phyloP scores from a whole-genome alignment of 768 basidiomycete species.

The Auriscalpium vulgare region DNA sequence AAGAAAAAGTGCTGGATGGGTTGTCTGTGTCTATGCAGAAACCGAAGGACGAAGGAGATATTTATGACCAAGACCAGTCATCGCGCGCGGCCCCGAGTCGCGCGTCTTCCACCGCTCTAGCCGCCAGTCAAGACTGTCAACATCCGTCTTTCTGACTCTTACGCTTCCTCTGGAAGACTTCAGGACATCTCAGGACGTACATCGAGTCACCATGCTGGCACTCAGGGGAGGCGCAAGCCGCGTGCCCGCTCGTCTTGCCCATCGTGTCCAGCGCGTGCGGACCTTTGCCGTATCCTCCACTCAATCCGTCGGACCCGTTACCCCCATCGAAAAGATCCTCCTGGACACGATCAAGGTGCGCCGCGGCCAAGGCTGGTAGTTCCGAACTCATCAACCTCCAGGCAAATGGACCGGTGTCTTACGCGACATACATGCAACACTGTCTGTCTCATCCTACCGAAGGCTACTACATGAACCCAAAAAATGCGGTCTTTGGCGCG shows the following conservation, averaged over 20 bases:
- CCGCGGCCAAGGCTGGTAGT: neutral
- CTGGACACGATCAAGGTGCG: constrained; percentile 65
- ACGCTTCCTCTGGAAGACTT: too few relatives aligned
- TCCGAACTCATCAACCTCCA: constrained; percentile 21
- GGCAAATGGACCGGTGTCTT: constrained; percentile 85
- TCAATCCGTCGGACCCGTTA: neutral
- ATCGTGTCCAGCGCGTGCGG: neutral
- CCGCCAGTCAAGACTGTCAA: too few relatives aligned
- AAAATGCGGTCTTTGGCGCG: constrained; percentile 72
- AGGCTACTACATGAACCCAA: constrained; percentile 84
- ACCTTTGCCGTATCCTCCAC: neutral
- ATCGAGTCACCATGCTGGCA: neutral
- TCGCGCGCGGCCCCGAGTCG: too few relatives aligned
- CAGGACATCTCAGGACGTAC: neutral
- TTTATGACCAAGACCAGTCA: too few relatives aligned
- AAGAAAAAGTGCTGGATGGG: too few relatives aligned
- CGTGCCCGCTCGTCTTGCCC: neutral
- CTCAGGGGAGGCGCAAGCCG: neutral
- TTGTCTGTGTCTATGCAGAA: too few relatives aligned
- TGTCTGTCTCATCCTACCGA: constrained; percentile 84
- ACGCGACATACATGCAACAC: constrained; percentile 86
- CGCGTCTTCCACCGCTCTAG: too few relatives aligned
- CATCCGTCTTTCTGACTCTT: too few relatives aligned
- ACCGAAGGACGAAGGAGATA: too few relatives aligned
- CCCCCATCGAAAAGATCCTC: constrained; percentile 53